Percentiles rank a stretch among this genome's conserved stretches.
These are phyloP conservation scores for Cladosporium sp. DNA, from an alignment of 2,329 filamentous ascomycete genomes.

Conservation along the genomic window DNA sequence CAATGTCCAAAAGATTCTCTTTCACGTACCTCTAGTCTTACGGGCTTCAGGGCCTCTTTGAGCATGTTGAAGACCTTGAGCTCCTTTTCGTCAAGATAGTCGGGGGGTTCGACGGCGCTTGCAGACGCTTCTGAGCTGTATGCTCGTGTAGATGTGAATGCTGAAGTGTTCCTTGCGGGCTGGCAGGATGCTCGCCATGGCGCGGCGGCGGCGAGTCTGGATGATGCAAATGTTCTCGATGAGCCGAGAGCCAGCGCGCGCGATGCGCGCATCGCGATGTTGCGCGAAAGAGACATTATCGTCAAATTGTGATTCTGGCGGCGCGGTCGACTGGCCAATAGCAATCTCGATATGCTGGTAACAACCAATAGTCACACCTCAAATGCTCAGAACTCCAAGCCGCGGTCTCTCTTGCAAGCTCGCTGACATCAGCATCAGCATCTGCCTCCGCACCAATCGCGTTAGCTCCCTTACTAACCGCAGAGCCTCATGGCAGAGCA, in stretches of 20 bases:
- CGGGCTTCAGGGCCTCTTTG: slow-evolving; percentile 38
- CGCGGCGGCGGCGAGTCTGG: not conserved
- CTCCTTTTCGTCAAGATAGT: slow-evolving; percentile 45
- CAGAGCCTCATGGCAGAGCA: slow-evolving; percentile 1
- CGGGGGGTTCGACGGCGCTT: slow-evolving; percentile 36
- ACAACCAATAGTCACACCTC: not conserved
- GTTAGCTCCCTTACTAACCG: slow-evolving; percentile 11
- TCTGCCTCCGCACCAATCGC: slow-evolving; percentile 3
- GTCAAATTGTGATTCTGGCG: not conserved
- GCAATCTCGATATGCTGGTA: not conserved
- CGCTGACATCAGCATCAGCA: slow-evolving; percentile 11
- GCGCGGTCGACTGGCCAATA: not conserved
- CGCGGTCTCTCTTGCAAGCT: slow-evolving; percentile 1
- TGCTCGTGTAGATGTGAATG: not conserved
- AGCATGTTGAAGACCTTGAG: slow-evolving; percentile 46
- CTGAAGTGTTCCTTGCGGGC: not conserved
- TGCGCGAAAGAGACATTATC: slow-evolving; percentile 2
- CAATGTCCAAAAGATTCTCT: not conserved
- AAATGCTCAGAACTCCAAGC: not conserved
- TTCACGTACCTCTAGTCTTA: slow-evolving; percentile 42
- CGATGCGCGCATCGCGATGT: slow-evolving; percentile 5
- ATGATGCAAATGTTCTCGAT: not conserved
- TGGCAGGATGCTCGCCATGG: not conserved
- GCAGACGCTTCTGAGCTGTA: slow-evolving; percentile 3
- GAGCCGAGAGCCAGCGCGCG: slow-evolving; percentile 1